Percentiles rank a stretch among this genome's conserved stretches.
phyloP scores from a whole-genome alignment of 1,139 yeast species.

The Arxiozyma bovina region DNA sequence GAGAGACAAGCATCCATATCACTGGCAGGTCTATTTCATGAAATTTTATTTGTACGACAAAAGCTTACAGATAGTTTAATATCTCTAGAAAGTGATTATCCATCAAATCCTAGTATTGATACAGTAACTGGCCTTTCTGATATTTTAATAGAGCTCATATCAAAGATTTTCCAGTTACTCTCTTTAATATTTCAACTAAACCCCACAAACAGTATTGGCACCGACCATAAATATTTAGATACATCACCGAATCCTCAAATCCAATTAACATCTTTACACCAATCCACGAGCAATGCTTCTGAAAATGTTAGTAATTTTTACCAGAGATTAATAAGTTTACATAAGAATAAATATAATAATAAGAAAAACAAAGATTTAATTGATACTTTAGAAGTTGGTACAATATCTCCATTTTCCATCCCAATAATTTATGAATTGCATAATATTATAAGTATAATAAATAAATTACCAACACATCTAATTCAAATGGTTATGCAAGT shows the following conservation, averaged over 20 bases:
- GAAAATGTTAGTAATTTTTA: constrained; percentile 20
- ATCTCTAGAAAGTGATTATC: constrained; percentile 7
- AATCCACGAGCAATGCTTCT: background rate
- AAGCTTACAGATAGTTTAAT: constrained; percentile 16
- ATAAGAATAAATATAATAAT: constrained; percentile 20
- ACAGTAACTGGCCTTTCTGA: constrained; percentile 13
- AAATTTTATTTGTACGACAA: constrained; percentile 18
- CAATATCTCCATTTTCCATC: constrained; percentile 26
- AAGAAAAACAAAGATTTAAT: constrained; percentile 17
- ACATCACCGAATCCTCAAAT: constrained; percentile 1
- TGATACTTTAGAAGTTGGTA: constrained; percentile 18
- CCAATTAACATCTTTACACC: background rate
- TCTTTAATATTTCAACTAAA: constrained; percentile 22
- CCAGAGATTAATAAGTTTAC: constrained; percentile 23
- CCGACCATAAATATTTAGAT: constrained; percentile 15
- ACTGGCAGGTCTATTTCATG: constrained; percentile 15
- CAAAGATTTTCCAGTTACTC: constrained; percentile 19
- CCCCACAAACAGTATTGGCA: constrained; percentile 27
- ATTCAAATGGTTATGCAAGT: constrained; percentile 25
- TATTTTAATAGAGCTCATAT: constrained; percentile 18
- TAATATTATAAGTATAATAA: constrained; percentile 22
- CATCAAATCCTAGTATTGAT: constrained; percentile 8
- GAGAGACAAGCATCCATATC: background rate
- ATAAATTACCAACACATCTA: constrained; percentile 26
- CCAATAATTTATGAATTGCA: constrained; percentile 23